These are phyloP conservation scores for Helenozyma rhizophorensis DNA, from an alignment of 805 yeast genomes.

Conservation along the genomic window DNA sequence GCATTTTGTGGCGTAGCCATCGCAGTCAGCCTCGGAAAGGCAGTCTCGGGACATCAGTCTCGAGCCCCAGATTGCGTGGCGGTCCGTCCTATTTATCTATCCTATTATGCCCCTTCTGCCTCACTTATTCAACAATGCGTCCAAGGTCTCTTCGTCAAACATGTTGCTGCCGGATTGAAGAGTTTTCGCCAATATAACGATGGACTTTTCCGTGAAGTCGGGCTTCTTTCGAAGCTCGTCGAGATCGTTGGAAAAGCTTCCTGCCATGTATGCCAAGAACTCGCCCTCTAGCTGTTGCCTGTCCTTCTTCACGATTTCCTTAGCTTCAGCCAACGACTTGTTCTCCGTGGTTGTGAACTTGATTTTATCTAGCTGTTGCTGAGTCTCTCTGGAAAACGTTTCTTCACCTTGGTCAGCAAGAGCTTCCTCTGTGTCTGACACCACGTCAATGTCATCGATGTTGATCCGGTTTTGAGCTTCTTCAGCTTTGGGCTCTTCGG, in stretches of 20 bases:
- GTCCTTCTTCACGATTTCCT: conserved; percentile 23
- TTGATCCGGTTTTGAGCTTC: conserved; percentile 22
- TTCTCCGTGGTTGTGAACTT: conserved; percentile 22
- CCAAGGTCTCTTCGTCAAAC: conserved; percentile 51
- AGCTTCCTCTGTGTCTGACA: conserved; percentile 19
- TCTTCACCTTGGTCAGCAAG: conserved; percentile 6
- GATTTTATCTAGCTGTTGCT: conserved; percentile 18
- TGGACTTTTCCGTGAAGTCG: conserved; percentile 56
- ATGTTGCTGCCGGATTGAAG: conserved; percentile 56
- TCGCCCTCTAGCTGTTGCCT: conserved; percentile 42
- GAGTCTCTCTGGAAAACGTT: conserved; percentile 14
- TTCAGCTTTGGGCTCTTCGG: not conserved
- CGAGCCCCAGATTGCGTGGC: too few species aligned
- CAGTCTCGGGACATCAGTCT: too few species aligned
- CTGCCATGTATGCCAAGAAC: conserved; percentile 53
- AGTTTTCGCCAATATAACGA: conserved; percentile 52
- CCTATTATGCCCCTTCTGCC: too few species aligned
- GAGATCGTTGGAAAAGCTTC: conserved; percentile 56
- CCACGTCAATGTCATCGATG: conserved; percentile 30
- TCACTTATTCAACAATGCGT: conserved; percentile 15
- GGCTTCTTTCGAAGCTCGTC: conserved; percentile 57
- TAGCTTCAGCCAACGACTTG: conserved; percentile 16
- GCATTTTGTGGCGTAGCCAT: too few species aligned
- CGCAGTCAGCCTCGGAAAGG: too few species aligned
- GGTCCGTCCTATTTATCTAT: too few species aligned